A percentile compares a stretch with the other conserved stretches of the same genome.
These are phyloP conservation scores for Orbilia brochopaga DNA, from an alignment of 2,329 filamentous ascomycete genomes.

Conservation along the genomic window DNA sequence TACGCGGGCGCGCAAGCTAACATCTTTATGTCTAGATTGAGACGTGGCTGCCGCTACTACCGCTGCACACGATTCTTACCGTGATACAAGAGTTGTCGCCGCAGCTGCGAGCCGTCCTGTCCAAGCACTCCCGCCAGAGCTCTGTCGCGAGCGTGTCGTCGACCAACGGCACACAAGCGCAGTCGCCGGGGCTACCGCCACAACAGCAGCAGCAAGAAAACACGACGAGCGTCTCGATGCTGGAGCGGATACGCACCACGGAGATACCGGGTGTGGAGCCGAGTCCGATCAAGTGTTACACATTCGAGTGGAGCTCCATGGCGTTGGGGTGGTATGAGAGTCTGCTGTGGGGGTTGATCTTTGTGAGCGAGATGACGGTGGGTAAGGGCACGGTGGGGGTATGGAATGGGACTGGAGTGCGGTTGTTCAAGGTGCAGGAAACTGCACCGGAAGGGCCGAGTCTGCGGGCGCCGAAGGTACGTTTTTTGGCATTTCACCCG, in stretches of 20 bases:
- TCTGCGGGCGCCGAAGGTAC: conserved; percentile 73
- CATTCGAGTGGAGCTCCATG: conserved; percentile 91
- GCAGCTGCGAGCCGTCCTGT: conserved; percentile 64
- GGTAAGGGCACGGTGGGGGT: conserved; percentile 86
- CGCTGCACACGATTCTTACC: conserved; percentile 82
- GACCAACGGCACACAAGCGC: conserved; percentile 60
- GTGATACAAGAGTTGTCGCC: conserved; percentile 72
- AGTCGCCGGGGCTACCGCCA: conserved; percentile 56
- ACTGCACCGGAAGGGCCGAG: conserved; percentile 79
- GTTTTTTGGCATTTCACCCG: conserved; percentile 83
- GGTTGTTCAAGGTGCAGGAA: conserved; percentile 87
- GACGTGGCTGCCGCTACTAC: conserved; percentile 88
- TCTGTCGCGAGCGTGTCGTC: conserved; percentile 51
- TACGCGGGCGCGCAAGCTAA: conserved; percentile 49
- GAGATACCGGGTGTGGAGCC: conserved; percentile 76
- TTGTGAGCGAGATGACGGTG: conserved; percentile 85
- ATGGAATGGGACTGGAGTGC: conserved; percentile 90
- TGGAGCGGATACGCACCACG: conserved; percentile 67
- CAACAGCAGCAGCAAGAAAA: conserved; percentile 58
- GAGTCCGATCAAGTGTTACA: conserved; percentile 76
- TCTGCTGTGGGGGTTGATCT: conserved; percentile 90
- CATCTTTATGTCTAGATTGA: conserved; percentile 68
- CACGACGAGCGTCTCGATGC: conserved; percentile 58
- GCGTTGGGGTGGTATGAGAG: conserved; percentile 96
- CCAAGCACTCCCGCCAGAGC: conserved; percentile 59